A percentile compares a stretch with the other conserved stretches of the same genome.
phyloP scores from a whole-genome alignment of 306 rosid species.

The Hylodesmum podocarpum region DNA sequence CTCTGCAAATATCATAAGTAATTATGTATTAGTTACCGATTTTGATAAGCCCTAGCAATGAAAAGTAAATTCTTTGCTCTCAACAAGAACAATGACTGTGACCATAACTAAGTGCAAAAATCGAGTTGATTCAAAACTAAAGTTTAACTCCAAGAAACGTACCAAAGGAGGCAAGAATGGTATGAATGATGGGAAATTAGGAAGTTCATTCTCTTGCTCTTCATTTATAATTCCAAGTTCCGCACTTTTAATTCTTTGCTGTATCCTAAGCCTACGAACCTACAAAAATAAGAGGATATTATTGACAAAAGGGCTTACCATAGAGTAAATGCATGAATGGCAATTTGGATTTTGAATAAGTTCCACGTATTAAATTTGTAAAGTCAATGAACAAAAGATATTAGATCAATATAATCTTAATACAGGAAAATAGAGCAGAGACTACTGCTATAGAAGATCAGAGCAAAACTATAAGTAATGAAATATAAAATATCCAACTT shows the following conservation, averaged over 20 bases:
- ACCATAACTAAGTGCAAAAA: neutral
- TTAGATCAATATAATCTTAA: neutral
- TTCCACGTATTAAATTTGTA: neutral
- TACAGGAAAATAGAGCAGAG: neutral
- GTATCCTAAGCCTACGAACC: slow-evolving; percentile 98
- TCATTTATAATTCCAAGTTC: slow-evolving; percentile 67
- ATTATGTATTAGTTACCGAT: slow-evolving; percentile 25
- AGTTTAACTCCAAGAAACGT: slow-evolving; percentile 33
- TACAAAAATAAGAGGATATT: slow-evolving; percentile 31
- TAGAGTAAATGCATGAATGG: neutral
- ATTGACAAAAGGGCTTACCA: neutral
- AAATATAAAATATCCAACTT: slow-evolving; percentile 1
- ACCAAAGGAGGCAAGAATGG: slow-evolving; percentile 99
- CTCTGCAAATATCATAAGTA: slow-evolving; percentile 63
- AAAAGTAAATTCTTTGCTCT: neutral
- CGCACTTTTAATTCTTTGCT: slow-evolving; percentile 79
- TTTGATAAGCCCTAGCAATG: neutral
- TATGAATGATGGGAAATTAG: slow-evolving; percentile 88
- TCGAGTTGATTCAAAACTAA: neutral
- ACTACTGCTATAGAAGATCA: neutral
- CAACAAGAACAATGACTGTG: slow-evolving; percentile 10
- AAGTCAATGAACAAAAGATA: neutral
- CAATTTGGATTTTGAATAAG: neutral
- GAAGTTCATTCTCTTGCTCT: slow-evolving; percentile 87
- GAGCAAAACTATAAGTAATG: neutral